Evolutionary conservation across 2,329 filamentous ascomycete species (phyloP).

Genomic region (Pleoardoris graminearum): DNA sequence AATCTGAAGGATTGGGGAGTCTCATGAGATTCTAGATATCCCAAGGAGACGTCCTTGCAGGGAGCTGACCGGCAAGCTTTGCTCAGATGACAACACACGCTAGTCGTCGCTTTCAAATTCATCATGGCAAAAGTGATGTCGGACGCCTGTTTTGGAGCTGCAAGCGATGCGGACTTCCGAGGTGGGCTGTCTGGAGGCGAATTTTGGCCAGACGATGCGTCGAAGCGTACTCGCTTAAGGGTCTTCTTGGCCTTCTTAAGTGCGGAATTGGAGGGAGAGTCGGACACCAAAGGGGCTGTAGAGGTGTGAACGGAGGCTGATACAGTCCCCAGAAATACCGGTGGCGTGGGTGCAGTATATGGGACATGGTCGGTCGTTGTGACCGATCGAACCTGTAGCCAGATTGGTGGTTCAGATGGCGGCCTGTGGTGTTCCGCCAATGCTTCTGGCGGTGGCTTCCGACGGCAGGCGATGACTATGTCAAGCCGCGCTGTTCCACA

Average conservation of each 20-base stretch:
- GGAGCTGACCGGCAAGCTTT: slow-evolving; percentile 6
- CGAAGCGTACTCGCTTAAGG: slow-evolving; percentile 5
- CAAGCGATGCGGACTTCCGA: background rate
- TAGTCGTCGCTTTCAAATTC: slow-evolving; percentile 11
- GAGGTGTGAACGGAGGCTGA: background rate
- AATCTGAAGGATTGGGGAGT: slow-evolving; percentile 7
- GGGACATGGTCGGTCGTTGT: background rate
- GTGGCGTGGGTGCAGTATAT: background rate
- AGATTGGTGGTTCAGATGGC: slow-evolving; percentile 9
- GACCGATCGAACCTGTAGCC: slow-evolving; percentile 14
- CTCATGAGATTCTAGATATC: slow-evolving; percentile 10
- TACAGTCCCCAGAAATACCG: background rate
- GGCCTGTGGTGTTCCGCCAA: background rate
- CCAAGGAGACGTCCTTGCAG: slow-evolving; percentile 9
- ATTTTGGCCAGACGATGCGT: background rate
- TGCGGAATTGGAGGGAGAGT: background rate
- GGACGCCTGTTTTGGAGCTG: background rate
- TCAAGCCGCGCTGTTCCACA: slow-evolving; percentile 9
- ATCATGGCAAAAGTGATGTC: slow-evolving; percentile 6
- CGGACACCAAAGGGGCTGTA: background rate
- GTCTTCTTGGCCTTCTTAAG: background rate
- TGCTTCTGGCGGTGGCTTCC: background rate
- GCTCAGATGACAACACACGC: slow-evolving; percentile 17
- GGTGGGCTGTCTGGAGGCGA: background rate
- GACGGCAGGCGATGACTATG: slow-evolving; percentile 14